phyloP scores from a whole-genome alignment of 495 filamentous ascomycete genomes.

The Astrothelium subdiscretum region DNA sequence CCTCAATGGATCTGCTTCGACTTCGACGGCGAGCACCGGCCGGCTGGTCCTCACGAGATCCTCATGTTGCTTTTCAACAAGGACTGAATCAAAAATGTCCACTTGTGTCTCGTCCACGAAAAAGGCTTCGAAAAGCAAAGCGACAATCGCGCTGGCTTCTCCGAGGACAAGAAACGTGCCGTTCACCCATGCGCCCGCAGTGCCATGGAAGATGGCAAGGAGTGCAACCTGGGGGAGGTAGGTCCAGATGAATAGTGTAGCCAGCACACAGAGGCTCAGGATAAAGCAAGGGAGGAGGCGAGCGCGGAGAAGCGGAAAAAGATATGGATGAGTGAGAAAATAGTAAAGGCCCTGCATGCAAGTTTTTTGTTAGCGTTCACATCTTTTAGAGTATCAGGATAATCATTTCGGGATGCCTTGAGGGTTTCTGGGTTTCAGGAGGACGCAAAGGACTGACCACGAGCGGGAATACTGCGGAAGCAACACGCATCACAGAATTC shows the following conservation, averaged over 20 bases:
- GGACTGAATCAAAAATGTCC: conserved; percentile 54
- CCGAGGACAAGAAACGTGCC: conserved; percentile 55
- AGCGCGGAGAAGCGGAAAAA: conserved; percentile 50
- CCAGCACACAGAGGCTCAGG: conserved; percentile 48
- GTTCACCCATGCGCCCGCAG: conserved; percentile 47
- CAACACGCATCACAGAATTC: not conserved
- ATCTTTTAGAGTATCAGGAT: not conserved
- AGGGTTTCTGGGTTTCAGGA: not conserved
- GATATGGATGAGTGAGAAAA: conserved; percentile 46
- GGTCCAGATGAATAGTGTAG: conserved; percentile 49
- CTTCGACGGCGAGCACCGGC: conserved; percentile 41
- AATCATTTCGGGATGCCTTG: not conserved
- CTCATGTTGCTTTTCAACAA: conserved; percentile 47
- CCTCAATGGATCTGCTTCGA: conserved; percentile 36
- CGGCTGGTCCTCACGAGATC: conserved; percentile 44
- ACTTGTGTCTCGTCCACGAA: conserved; percentile 59
- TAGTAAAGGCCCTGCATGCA: conserved; percentile 45
- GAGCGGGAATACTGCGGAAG: not conserved
- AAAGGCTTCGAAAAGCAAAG: conserved; percentile 54
- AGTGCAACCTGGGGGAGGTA: conserved; percentile 52
- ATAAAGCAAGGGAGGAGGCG: conserved; percentile 48
- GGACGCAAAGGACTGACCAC: not conserved
- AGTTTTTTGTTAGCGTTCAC: not conserved
- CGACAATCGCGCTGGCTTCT: conserved; percentile 49
- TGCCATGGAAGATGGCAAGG: conserved; percentile 47